Evolutionary conservation across 2,329 filamentous ascomycete species (phyloP).

Genomic region (Fusarium sp.): DNA sequence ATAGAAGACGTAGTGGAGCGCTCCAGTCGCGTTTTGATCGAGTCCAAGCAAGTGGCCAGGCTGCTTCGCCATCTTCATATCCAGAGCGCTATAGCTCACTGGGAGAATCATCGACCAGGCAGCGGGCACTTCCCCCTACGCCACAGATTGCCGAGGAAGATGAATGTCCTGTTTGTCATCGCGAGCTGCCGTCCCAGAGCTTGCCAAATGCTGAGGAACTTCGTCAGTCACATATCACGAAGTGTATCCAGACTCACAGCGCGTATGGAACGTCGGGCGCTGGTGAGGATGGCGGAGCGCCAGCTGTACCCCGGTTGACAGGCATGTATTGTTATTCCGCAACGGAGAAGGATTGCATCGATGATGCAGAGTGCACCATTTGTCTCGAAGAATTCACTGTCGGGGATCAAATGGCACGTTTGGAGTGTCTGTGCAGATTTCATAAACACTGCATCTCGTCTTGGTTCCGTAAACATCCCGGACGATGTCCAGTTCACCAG

Average conservation of each 20-base stretch:
- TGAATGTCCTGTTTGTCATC: conserved; percentile 80
- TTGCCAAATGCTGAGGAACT: conserved; percentile 64
- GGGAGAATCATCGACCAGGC: conserved; percentile 50
- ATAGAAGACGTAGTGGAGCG: conserved; percentile 44
- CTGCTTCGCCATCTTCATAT: conserved; percentile 46
- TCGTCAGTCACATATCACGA: conserved; percentile 67
- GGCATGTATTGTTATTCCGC: conserved; percentile 72
- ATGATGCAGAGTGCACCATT: conserved; percentile 74
- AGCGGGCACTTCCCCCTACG: conserved; percentile 54
- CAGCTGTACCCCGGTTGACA: conserved; percentile 57
- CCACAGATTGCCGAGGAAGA: conserved; percentile 75
- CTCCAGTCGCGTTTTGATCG: conserved; percentile 52
- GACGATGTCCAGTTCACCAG: conserved; percentile 72
- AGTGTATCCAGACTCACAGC: conserved; percentile 67
- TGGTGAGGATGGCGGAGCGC: conserved; percentile 40
- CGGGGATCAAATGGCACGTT: conserved; percentile 69
- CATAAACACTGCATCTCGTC: conserved; percentile 68
- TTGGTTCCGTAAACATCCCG: conserved; percentile 71
- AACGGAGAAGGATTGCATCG: conserved; percentile 75
- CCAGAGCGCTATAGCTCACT: conserved; percentile 47
- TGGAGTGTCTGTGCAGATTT: conserved; percentile 74
- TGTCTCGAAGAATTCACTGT: conserved; percentile 74
- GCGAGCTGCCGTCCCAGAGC: conserved; percentile 70
- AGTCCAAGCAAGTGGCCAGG: conserved; percentile 51
- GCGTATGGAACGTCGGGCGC: conserved; percentile 53